These are phyloP conservation scores for Verticillium tricorpus DNA, from an alignment of 2,329 filamentous ascomycete genomes.

Conservation along the genomic window DNA sequence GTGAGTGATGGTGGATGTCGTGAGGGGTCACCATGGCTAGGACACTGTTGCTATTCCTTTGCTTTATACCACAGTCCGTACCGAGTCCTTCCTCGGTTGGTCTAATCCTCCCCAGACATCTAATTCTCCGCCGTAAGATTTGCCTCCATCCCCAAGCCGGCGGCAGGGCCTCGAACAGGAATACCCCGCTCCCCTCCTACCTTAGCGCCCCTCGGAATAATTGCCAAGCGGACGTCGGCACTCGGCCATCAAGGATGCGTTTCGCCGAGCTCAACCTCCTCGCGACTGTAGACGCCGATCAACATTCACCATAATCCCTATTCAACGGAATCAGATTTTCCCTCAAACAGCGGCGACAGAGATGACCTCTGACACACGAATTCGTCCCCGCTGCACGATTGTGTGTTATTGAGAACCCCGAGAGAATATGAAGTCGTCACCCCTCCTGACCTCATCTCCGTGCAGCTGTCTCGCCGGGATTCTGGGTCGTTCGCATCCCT, in stretches of 20 bases:
- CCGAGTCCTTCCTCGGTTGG: no score
- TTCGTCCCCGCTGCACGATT: no score
- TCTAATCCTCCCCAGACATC: background rate
- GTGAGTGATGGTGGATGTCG: background rate
- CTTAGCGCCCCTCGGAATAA: conserved; percentile 11
- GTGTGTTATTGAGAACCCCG: no score
- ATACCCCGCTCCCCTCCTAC: background rate
- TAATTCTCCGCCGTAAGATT: background rate
- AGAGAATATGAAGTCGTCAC: no score
- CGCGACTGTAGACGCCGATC: background rate
- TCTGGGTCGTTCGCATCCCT: no score
- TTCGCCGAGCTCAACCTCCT: background rate
- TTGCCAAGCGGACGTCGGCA: conserved; percentile 1
- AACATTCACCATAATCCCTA: background rate
- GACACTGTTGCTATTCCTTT: background rate
- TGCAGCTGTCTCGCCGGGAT: no score
- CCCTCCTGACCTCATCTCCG: no score
- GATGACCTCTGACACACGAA: no score
- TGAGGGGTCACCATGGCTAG: background rate
- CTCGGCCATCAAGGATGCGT: background rate
- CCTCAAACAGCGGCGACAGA: no score
- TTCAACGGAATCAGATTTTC: background rate
- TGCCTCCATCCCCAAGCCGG: background rate
- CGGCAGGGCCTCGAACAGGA: background rate
- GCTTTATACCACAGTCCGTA: no score